phyloP scores from a whole-genome alignment of 2,329 filamentous ascomycete genomes.

The Escovopsis sp. region DNA sequence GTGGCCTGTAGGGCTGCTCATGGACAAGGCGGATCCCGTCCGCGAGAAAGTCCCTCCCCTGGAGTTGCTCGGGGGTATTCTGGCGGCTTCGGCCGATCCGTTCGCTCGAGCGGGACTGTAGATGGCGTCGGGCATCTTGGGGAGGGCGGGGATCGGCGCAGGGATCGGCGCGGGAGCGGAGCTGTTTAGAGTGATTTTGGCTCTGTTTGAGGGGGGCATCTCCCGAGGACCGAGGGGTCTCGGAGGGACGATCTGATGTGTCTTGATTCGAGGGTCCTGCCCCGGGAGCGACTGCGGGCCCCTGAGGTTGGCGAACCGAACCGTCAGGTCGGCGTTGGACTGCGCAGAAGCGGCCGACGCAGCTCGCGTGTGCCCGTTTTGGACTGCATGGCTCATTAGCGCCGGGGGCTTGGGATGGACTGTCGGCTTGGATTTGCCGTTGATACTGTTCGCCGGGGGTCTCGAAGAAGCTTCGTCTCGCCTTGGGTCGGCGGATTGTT shows the following conservation, averaged over 20 bases:
- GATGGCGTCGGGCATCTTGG: conserved; percentile 58
- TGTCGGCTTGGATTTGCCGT: conserved; percentile 26
- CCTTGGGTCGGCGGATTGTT: not conserved
- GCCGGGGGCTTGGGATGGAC: conserved; percentile 54
- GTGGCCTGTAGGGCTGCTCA: conserved; percentile 14
- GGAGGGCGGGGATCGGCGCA: conserved; percentile 28
- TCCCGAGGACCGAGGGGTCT: conserved; percentile 33
- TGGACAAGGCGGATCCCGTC: conserved; percentile 36
- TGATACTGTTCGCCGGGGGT: conserved; percentile 8
- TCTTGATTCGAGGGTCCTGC: conserved; percentile 39
- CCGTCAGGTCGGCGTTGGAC: conserved; percentile 33
- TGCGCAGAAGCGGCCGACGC: conserved; percentile 15
- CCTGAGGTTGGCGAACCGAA: conserved; percentile 43
- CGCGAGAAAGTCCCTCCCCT: conserved; percentile 44
- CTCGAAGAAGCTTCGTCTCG: conserved; percentile 4
- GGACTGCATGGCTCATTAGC: conserved; percentile 43
- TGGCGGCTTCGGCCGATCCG: conserved; percentile 47
- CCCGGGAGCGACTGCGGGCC: conserved; percentile 24
- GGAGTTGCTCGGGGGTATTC: conserved; percentile 49
- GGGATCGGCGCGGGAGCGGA: conserved; percentile 23
- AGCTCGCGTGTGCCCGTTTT: conserved; percentile 17
- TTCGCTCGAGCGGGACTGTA: conserved; percentile 67
- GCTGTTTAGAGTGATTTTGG: conserved; percentile 34
- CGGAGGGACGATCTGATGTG: conserved; percentile 27
- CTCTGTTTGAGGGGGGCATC: conserved; percentile 29